Evolutionary conservation across 2,329 filamentous ascomycete species (phyloP).

Genomic region (Phaeosphaeriaceae sp.): DNA sequence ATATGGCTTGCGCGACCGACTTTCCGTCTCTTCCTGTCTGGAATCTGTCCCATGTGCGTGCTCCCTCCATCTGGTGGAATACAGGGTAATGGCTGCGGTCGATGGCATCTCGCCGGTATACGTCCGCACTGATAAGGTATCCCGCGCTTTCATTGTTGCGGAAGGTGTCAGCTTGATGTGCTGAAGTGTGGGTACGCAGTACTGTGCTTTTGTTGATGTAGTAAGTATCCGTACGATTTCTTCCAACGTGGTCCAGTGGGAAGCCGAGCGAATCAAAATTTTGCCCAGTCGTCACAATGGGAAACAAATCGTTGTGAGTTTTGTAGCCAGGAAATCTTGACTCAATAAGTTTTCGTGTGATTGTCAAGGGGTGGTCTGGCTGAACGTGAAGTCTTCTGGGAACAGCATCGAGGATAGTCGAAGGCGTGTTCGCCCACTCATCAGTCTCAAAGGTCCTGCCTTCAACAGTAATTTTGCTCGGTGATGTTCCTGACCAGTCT

Average conservation of each 20-base stretch:
- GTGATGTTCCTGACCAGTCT: slow-evolving; percentile 15
- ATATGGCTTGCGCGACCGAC: slow-evolving; percentile 68
- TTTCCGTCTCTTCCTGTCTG: slow-evolving; percentile 56
- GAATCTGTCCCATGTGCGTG: slow-evolving; percentile 82
- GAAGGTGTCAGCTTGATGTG: slow-evolving; percentile 88
- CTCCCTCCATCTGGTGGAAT: slow-evolving; percentile 99
- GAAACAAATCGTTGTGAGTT: slow-evolving; percentile 79
- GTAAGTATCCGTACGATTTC: slow-evolving; percentile 90
- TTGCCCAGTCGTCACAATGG: slow-evolving; percentile 81
- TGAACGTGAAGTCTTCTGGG: slow-evolving; percentile 86
- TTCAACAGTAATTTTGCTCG: slow-evolving; percentile 62
- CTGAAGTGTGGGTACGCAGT: slow-evolving; percentile 90
- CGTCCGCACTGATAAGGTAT: slow-evolving; percentile 91
- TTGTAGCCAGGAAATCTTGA: slow-evolving; percentile 82
- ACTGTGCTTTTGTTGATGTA: slow-evolving; percentile 88
- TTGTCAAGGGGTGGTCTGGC: slow-evolving; percentile 85
- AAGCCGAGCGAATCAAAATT: slow-evolving; percentile 99
- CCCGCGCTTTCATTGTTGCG: slow-evolving; percentile 74
- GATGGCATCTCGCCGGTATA: slow-evolving; percentile 93
- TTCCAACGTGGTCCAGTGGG: slow-evolving; percentile 83
- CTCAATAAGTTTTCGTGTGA: slow-evolving; percentile 92
- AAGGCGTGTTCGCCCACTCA: slow-evolving; percentile 83
- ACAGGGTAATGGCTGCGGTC: slow-evolving; percentile 95
- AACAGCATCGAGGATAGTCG: slow-evolving; percentile 76
- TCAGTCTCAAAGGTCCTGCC: slow-evolving; percentile 72